Conservation (phyloP, 495 filamentous ascomycete genomes). For the Penicillium cataractarum region DNA sequence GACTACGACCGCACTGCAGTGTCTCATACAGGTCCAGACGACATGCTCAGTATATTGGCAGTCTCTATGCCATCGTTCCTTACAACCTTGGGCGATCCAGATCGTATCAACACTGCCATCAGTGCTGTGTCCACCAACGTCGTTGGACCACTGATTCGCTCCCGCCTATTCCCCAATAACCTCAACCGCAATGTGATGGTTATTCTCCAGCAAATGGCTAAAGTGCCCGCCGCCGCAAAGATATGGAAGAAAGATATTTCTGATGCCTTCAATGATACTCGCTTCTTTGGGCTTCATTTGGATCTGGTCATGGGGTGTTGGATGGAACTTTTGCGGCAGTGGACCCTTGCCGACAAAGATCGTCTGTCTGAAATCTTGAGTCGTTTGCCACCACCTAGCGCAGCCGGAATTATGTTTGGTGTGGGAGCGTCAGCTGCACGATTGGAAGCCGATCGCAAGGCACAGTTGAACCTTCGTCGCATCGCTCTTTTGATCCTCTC, state of each 20-base stretch:
- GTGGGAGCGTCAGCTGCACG: constrained; percentile 95
- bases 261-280: constrained; percentile 88
- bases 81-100: constrained; percentile 83
- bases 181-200: constrained; percentile 69
- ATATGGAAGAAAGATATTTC: constrained; percentile 90
- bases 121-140: constrained; percentile 81
- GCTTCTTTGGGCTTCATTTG: constrained; percentile 74
- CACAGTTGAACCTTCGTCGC: constrained; percentile 86
- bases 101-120: constrained; percentile 77
- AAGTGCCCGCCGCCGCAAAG: constrained; percentile 79
- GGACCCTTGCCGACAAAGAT: constrained; percentile 84
- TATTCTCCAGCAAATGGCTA: constrained; percentile 75
- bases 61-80: constrained; percentile 78
- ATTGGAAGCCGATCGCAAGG: constrained; percentile 89
- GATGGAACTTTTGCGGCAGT: constrained; percentile 83
- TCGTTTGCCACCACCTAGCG: constrained; percentile 79
- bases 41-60: constrained; percentile 79
- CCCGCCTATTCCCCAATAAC: constrained; percentile 87
- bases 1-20: constrained; percentile 46
- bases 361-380: constrained; percentile 78
- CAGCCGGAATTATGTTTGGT: constrained; percentile 97
- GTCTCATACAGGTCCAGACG: constrained; percentile 59
- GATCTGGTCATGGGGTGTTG: constrained; percentile 70
- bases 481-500: constrained; percentile 78
- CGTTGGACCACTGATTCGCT: constrained; percentile 79